Evolutionary conservation across 208 protist genomes (phyloP).

Genomic region (Acanthamoeba healyi): DNA sequence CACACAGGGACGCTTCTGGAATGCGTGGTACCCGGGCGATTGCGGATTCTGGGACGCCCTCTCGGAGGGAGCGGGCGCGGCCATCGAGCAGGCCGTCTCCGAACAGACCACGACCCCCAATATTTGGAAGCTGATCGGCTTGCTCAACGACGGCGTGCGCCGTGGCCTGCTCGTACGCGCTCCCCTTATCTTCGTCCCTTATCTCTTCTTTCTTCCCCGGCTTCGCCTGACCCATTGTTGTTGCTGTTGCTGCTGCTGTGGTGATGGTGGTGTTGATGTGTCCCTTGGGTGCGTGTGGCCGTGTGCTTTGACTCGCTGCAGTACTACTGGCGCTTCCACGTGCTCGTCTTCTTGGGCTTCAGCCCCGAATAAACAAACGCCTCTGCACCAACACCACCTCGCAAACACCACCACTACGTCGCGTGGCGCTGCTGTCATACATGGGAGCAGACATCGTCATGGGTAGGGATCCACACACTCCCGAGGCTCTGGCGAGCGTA

Average conservation of each 20-base stretch:
- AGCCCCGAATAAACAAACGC: background rate
- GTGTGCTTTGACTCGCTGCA: no score
- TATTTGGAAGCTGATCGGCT: conserved; percentile 42
- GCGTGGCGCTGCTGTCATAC: no score
- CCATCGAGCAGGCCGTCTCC: background rate
- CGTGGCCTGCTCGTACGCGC: background rate
- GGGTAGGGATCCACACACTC: no score
- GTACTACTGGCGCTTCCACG: conserved; percentile 55
- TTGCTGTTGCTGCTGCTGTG: background rate
- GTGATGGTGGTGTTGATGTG: background rate
- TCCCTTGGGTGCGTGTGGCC: background rate
- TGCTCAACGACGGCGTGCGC: conserved; percentile 23
- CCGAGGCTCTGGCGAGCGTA: no score
- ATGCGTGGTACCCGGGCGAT: conserved; percentile 26
- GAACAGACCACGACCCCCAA: conserved; percentile 26
- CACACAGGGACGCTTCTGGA: conserved; percentile 3
- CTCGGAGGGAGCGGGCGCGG: background rate
- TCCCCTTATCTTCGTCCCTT: background rate
- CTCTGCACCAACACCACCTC: background rate
- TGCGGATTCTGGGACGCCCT: conserved; percentile 34
- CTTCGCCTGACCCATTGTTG: no score
- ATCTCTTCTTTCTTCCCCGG: background rate
- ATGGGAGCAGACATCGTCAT: no score
- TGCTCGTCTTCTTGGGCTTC: conserved; percentile 34
- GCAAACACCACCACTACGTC: background rate